Conservation (phyloP, 2,329 filamentous ascomycete genomes). For the Elsinoe australis region DNA sequence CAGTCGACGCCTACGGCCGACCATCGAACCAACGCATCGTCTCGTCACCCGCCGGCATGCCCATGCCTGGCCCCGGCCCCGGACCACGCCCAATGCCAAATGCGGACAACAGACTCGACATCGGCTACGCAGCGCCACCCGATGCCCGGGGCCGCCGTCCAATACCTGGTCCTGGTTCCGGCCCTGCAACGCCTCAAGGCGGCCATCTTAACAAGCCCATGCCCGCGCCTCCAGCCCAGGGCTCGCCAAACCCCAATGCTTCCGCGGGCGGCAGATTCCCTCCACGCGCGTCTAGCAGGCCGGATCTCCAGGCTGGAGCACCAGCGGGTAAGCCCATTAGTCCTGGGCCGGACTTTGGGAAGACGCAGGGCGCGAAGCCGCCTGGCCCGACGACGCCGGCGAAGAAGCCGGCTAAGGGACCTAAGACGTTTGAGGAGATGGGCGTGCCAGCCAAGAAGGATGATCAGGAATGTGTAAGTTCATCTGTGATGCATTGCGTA, state of each 20-base stretch:
- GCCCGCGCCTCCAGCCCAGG: constrained; percentile 1
- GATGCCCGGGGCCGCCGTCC: constrained; percentile 33
- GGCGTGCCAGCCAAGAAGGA: constrained; percentile 77
- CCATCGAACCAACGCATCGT: constrained; percentile 26
- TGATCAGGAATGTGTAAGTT: constrained; percentile 81
- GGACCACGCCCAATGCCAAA: constrained; percentile 22
- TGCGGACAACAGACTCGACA: constrained; percentile 28
- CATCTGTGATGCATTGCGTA: not conserved
- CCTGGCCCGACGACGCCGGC: constrained; percentile 24
- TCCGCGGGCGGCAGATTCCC: not conserved
- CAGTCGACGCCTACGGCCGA: constrained; percentile 19
- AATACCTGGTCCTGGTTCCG: constrained; percentile 3
- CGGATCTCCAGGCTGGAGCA: constrained; percentile 4
- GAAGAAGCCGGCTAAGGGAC: constrained; percentile 59
- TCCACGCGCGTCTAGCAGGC: constrained; percentile 8
- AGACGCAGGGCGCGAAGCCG: constrained; percentile 20
- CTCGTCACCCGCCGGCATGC: constrained; percentile 27
- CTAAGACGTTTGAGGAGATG: constrained; percentile 97
- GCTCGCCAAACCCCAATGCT: not conserved
- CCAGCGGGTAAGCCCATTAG: constrained; percentile 16
- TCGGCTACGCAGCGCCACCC: constrained; percentile 37
- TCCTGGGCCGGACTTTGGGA: constrained; percentile 16
- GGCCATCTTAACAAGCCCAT: constrained; percentile 5
- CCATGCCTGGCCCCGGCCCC: constrained; percentile 17
- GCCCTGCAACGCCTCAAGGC: not conserved